Conservation (phyloP, 2,329 filamentous ascomycete genomes). For the Apiospora pterosperma region DNA sequence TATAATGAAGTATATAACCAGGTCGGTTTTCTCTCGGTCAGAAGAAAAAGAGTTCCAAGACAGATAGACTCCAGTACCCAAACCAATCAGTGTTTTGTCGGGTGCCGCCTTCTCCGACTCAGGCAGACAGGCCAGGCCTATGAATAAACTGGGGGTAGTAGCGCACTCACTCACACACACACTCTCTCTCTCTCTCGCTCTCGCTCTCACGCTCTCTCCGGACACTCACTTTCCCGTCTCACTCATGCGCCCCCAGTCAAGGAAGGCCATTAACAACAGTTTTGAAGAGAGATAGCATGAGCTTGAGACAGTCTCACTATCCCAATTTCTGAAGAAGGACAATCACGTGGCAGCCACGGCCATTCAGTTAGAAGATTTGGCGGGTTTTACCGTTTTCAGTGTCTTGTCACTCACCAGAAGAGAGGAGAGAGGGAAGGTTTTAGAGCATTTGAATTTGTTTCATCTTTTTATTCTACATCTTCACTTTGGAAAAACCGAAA, state of each 20-base stretch:
- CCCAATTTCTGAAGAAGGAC: background rate
- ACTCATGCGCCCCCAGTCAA: background rate
- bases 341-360: background rate
- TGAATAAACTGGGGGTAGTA: slow-evolving; percentile 1
- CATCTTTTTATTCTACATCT: background rate
- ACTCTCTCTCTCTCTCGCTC: no score
- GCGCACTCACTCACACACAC: no score
- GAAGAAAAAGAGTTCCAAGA: background rate
- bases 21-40: background rate
- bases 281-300: background rate
- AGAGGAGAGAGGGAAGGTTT: background rate
- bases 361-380: background rate
- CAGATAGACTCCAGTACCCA: background rate
- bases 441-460: background rate
- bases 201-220: background rate
- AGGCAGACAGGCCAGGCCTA: background rate
- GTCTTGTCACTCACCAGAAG: background rate
- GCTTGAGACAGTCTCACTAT: background rate
- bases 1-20: background rate
- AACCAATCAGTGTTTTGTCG: background rate
- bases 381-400: background rate
- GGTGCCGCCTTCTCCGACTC: background rate
- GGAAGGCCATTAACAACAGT: background rate
- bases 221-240: background rate
- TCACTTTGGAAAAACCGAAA: background rate